Evolutionary conservation across 140 eudicot genomes (phyloP).

Genomic region (Anethum foeniculum): DNA sequence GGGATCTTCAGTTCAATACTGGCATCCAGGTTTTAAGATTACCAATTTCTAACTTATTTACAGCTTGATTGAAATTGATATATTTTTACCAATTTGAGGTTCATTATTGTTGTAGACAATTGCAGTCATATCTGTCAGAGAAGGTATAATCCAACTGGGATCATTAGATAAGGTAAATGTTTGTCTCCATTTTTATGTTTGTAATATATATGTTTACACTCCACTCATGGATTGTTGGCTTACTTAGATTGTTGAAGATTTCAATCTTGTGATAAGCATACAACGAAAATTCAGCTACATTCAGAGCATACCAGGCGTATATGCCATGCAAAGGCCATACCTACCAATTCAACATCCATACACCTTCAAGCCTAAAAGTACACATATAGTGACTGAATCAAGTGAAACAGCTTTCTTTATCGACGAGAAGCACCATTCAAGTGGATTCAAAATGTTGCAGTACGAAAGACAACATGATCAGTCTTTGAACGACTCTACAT

Average conservation of each 20-base stretch:
- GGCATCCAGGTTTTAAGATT: slow-evolving; percentile 51
- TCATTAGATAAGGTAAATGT: slow-evolving; percentile 62
- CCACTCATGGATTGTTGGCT: background rate
- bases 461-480: slow-evolving; percentile 25
- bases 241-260: slow-evolving; percentile 54
- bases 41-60: background rate
- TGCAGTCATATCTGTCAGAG: slow-evolving; percentile 68
- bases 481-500: slow-evolving; percentile 31
- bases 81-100: background rate
- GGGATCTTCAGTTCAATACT: slow-evolving; percentile 71
- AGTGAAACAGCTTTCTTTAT: slow-evolving; percentile 6
- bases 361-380: slow-evolving; percentile 10
- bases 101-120: slow-evolving; percentile 42
- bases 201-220: background rate
- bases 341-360: slow-evolving; percentile 31
- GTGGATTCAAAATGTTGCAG: slow-evolving; percentile 30
- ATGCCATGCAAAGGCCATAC: slow-evolving; percentile 52
- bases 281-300: slow-evolving; percentile 70
- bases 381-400: slow-evolving; percentile 17
- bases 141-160: slow-evolving; percentile 82
- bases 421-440: slow-evolving; percentile 31
- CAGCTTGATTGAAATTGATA: background rate
- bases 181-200: background rate
- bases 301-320: slow-evolving; percentile 68
- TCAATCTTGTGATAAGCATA: slow-evolving; percentile 55